Evolutionary conservation across 371 early-diverging fungal species (phyloP).

Genomic region (Rhizomucor pusillus): DNA sequence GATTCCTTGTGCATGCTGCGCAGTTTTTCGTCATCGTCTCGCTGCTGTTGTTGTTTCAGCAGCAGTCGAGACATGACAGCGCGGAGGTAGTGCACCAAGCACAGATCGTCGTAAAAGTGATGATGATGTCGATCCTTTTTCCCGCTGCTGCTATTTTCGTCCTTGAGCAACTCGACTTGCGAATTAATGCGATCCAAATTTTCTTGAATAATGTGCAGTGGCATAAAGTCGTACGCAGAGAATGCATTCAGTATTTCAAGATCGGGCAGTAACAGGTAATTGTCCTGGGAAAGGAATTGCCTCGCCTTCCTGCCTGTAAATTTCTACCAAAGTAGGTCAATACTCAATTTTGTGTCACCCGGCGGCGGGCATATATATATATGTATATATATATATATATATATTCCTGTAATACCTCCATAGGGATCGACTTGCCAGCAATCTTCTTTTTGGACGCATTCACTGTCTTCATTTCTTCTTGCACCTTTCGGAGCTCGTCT

Average conservation of each 20-base stretch:
- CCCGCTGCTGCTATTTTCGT: slow-evolving; percentile 1
- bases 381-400: neutral
- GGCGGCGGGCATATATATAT: neutral
- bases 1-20: slow-evolving; percentile 16
- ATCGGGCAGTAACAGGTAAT: slow-evolving; percentile 62
- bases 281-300: slow-evolving; percentile 60
- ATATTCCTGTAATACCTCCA: slow-evolving; percentile 52
- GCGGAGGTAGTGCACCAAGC: slow-evolving; percentile 60
- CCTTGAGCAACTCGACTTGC: slow-evolving; percentile 38
- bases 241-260: slow-evolving; percentile 67
- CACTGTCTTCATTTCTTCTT: slow-evolving; percentile 54
- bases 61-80: slow-evolving; percentile 21
- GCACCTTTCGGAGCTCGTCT: slow-evolving; percentile 13
- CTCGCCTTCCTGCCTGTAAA: slow-evolving; percentile 72
- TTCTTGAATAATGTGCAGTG: slow-evolving; percentile 32
- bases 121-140: neutral
- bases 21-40: neutral
- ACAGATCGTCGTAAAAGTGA: slow-evolving; percentile 66
- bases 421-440: slow-evolving; percentile 76
- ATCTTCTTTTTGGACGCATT: slow-evolving; percentile 61
- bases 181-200: slow-evolving; percentile 46
- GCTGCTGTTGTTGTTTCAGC: slow-evolving; percentile 4
- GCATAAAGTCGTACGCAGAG: slow-evolving; percentile 60
- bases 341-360: neutral
- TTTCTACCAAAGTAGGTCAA: slow-evolving; percentile 41